Conservation (phyloP, 148 eudicot species). For the Selenicereus undatus region DNA sequence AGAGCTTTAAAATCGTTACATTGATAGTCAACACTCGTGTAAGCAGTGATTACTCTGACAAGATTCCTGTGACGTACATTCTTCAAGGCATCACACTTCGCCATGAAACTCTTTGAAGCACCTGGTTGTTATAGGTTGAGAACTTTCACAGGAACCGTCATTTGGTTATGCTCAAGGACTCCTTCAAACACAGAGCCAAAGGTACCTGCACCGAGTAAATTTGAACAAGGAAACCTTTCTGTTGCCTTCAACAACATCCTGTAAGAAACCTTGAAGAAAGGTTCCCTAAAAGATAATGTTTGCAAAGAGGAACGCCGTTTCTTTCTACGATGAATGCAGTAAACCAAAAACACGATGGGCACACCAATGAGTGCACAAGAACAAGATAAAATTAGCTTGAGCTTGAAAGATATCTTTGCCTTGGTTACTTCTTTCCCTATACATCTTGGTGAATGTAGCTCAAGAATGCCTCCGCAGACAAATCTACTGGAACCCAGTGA, state of each 20-base stretch:
- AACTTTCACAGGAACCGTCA: no score
- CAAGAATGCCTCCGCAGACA: slow-evolving; percentile 34
- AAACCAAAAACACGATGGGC: background rate
- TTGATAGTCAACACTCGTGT: slow-evolving; percentile 25
- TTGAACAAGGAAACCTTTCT: slow-evolving; percentile 14
- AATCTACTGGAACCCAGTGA: slow-evolving; percentile 7
- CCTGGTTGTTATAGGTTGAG: no score
- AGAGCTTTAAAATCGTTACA: background rate
- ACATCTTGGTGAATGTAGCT: slow-evolving; percentile 32
- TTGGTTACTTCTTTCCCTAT: background rate
- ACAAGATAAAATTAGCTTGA: background rate
- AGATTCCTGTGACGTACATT: slow-evolving; percentile 28
- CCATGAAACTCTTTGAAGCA: no score
- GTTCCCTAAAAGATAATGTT: background rate
- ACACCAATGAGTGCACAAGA: background rate
- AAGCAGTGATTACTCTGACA: slow-evolving; percentile 22
- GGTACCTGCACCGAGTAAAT: slow-evolving; percentile 21
- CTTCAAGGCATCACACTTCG: background rate
- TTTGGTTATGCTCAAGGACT: no score
- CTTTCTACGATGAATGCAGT: background rate
- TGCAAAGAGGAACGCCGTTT: background rate
- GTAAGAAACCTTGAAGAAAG: no score
- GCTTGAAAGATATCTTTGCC: background rate
- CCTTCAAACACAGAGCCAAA: slow-evolving; percentile 25
- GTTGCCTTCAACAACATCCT: no score